phyloP scores from a whole-genome alignment of 2,329 filamentous ascomycete genomes.

The Torrubiella hemipterigena region DNA sequence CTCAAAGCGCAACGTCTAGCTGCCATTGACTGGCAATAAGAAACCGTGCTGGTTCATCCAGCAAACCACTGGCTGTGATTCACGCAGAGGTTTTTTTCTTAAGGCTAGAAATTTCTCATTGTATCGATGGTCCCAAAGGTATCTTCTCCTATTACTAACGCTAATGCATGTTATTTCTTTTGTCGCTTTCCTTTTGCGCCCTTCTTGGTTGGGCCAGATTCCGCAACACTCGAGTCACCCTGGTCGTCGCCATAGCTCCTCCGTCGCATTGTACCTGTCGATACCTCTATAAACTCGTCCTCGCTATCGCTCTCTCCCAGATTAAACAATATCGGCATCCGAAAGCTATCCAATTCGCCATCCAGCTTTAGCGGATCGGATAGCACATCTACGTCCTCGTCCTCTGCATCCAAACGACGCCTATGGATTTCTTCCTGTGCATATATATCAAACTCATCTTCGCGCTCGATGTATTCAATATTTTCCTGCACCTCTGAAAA shows the following conservation, averaged over 20 bases:
- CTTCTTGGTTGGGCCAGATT: constrained; percentile 30
- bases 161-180: constrained; percentile 15
- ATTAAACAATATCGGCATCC: constrained; percentile 88
- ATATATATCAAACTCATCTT: constrained; percentile 98
- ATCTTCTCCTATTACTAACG: constrained; percentile 19
- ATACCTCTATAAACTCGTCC: constrained; percentile 65
- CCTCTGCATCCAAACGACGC: constrained; percentile 77
- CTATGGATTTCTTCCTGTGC: constrained; percentile 91
- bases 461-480: constrained; percentile 86
- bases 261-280: constrained; percentile 72
- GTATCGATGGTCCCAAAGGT: constrained; percentile 4
- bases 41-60: background rate
- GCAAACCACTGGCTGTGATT: background rate
- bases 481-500: constrained; percentile 98
- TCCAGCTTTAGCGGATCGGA: constrained; percentile 55
- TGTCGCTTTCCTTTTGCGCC: constrained; percentile 20
- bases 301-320: constrained; percentile 91
- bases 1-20: constrained; percentile 6
- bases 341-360: constrained; percentile 54
- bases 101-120: too few species aligned
- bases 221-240: constrained; percentile 35
- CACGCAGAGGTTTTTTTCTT: background rate
- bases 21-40: background rate
- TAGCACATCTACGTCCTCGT: constrained; percentile 85
- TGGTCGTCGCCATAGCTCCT: constrained; percentile 68